Evolutionary conservation across 192 early-diverging fungal species (phyloP).

Genomic region (Coemansia sp.): DNA sequence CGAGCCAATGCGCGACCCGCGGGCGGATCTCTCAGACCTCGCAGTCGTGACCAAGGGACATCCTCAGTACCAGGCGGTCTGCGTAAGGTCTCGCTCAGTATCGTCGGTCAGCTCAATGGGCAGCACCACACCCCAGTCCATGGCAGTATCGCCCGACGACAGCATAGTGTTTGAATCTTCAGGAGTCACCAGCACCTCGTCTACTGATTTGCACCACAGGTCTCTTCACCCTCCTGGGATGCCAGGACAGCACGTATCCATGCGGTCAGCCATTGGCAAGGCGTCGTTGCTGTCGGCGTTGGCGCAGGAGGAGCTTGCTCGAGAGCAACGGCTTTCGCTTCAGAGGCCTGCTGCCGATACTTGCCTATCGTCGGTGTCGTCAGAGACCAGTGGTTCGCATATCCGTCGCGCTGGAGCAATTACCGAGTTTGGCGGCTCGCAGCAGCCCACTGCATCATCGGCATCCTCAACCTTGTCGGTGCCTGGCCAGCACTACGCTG

Average conservation of each 20-base stretch:
- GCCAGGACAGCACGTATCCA: neutral
- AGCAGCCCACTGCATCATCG: neutral
- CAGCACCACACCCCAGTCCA: conserved; percentile 15
- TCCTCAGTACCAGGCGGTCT: neutral
- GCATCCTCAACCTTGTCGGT: neutral
- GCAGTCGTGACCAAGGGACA: neutral
- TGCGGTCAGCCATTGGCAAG: conserved; percentile 20
- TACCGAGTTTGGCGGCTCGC: neutral
- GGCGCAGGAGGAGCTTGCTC: conserved; percentile 12
- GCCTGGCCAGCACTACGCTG: neutral
- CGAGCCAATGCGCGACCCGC: conserved; percentile 39
- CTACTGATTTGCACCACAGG: neutral
- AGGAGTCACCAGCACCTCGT: neutral
- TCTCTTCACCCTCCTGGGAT: neutral
- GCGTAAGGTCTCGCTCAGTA: conserved; percentile 13
- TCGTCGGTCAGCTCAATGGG: conserved; percentile 16
- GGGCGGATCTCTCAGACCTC: conserved; percentile 35
- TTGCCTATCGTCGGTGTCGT: neutral
- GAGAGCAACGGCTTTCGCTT: conserved; percentile 4
- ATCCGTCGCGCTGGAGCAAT: conserved; percentile 1
- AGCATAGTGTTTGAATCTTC: neutral
- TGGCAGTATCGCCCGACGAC: conserved; percentile 16
- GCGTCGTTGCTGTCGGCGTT: conserved; percentile 21
- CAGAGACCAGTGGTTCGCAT: conserved; percentile 4
- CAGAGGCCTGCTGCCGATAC: neutral